Base-by-base conservation (phyloP, 352 stramenopile species). In the Phytophthora fragariaefolia region DNA sequence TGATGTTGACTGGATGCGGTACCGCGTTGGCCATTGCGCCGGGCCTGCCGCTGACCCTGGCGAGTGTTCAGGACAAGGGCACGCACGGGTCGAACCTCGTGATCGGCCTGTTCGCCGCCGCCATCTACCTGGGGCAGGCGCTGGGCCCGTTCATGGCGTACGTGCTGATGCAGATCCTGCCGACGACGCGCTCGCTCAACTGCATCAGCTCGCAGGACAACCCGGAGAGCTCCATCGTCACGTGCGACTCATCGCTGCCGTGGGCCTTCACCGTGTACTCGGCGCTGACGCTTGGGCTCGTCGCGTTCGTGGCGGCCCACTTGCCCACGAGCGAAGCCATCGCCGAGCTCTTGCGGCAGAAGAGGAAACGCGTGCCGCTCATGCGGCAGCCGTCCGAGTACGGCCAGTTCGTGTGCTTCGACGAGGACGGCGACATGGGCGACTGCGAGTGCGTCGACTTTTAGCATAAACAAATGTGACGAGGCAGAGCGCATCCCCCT, bases 401-500 rank as follows among this genome's bases (percentile, higher is more conserved):
- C 69, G 83, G 83, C 5, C 81, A 90, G 64, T 92, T 90, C 58
- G 80, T 92, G 9, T 84, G 79, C 67, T 87, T 92, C 38, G 83
- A 92, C 69, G 83, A 90, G 9, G 80, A 92, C 15, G 77, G 84
- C 1, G 65, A 80, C 2, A 56, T 54, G n/a, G n/a, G n/a, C n/a
- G n/a, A n/a, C 13, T 57, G 76, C 30, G 55, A 63, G 6, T 47
- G 60, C 47, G 49, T 62, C n/a, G 60, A 69, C 47, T 73, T 73
- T 24, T 72, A 58, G 17, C 20, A 1, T 47, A 20, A 15, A 5
- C 12, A 53, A 24, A 51, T 67, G 59, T 51, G 57, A 64, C 57
- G 57, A 64, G 57, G 34, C 57, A 43, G 23, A 18, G 43, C 20
- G n/a, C n/a, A 27, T 13, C 20, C 15, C 20, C n/a, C 8, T n/a